Evolutionary conservation across 1,139 yeast genomes (phyloP), one percentile per base, ranked within the genome.

Genomic region (Diutina neorugosa): DNA sequence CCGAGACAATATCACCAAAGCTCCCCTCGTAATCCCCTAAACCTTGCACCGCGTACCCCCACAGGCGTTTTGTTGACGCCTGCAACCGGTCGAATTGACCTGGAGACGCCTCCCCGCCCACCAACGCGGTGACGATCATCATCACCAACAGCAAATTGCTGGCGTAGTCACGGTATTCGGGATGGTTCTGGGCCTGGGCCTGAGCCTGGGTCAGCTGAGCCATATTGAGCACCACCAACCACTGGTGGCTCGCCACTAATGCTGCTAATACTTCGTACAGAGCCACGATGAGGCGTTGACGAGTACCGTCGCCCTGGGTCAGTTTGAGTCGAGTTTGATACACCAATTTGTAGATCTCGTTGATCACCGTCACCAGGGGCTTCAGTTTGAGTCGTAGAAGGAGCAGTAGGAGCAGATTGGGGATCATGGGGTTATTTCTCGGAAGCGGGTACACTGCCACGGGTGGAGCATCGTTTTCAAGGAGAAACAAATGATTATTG

Each of bases 281-380:
- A 7, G 37, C 27, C 27, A 34, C 16, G 5, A 27, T 25, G 4
- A 27, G 16, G 27, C 37, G 11, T 3, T 7, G n/a, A 4, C 18
- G 25, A n/a, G 43, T 34, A 14, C 16, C 21, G 14, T 19, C n/a
- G 43, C 23, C n/a, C 2, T 25, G 11, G 12, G 37, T 46, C n/a
- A 57, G 55, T 37, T 54, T 53, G 12, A 73, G 59, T 41, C 78
- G 56, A 44, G 69, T 56, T 55, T 72, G 77, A 56, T 73, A 73
- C 46, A 69, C 66, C 31, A 73, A 60, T 57, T 73, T 72, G 61
- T 72, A 73, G 50, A 71, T 58, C 54, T 74, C 78, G 54, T 71
- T 71, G 43, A 71, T 65, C 31, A 72, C 58, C 42, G 62, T 62
- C 59, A 70, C 52, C 54, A 66, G 71, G 14, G 77, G 76, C 2